Percentiles rank a stretch among this genome's conserved stretches.
Evolutionary conservation across 2,329 filamentous ascomycete genomes (phyloP).

Genomic region (Aspergillus japonicus): DNA sequence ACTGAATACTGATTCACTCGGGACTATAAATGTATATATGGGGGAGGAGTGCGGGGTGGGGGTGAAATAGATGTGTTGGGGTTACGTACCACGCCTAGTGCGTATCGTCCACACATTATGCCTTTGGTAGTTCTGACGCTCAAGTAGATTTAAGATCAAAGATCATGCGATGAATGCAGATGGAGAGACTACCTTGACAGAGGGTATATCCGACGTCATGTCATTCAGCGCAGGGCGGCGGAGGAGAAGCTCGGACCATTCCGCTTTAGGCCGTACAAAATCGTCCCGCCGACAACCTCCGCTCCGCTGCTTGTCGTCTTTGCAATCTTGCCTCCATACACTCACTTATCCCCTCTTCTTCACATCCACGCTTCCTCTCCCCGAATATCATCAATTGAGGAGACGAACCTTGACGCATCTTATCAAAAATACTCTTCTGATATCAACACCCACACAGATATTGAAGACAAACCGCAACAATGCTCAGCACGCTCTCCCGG

Average conservation of each 20-base stretch:
- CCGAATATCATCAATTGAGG: not conserved
- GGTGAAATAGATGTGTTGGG: not conserved
- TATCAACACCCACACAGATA: not conserved
- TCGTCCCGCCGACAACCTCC: not conserved
- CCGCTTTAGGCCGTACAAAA: not conserved
- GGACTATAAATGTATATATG: not conserved
- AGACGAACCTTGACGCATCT: not conserved
- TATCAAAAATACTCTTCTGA: not conserved
- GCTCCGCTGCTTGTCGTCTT: not conserved
- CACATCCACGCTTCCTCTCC: too few species aligned
- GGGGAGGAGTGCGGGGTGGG: not conserved
- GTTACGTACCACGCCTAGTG: constrained; percentile 57
- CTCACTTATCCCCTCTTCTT: not conserved
- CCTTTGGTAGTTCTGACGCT: not conserved
- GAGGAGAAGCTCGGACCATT: not conserved
- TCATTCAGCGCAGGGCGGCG: not conserved
- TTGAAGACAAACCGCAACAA: constrained; percentile 6
- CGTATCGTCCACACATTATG: constrained; percentile 68
- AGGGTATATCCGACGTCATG: not conserved
- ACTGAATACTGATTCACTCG: not conserved
- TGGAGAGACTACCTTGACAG: not conserved
- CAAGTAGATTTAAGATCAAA: too few species aligned
- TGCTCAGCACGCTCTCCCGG: constrained; percentile 19
- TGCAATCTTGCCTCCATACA: not conserved
- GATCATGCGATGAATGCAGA: not conserved